Percentiles rank a stretch among this genome's conserved stretches.
Evolutionary conservation across 1,139 yeast species (phyloP).

Genomic region (Taiozyma sp.): DNA sequence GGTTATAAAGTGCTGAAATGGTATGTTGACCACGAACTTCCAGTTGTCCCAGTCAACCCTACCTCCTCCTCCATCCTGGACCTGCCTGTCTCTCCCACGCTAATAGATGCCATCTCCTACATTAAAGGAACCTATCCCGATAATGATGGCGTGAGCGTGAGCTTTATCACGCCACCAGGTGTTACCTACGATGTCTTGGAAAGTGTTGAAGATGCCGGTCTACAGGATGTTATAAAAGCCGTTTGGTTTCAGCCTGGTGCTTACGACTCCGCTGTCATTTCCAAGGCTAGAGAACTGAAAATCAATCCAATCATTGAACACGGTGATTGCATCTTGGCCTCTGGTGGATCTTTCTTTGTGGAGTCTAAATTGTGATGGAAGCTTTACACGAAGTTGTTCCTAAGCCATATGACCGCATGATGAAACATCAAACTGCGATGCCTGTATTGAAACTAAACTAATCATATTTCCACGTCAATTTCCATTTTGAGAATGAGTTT

Average conservation of each 20-base stretch:
- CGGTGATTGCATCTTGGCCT: conserved; percentile 6
- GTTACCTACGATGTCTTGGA: conserved; percentile 46
- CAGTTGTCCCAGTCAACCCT: conserved; percentile 67
- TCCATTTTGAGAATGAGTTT: no score
- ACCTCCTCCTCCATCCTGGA: conserved; percentile 42
- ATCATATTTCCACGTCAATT: no score
- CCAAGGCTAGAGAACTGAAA: conserved; percentile 3
- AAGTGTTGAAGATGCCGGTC: conserved; percentile 28
- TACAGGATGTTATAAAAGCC: conserved; percentile 36
- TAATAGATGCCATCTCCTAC: conserved; percentile 23
- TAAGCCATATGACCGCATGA: no score
- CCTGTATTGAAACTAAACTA: no score
- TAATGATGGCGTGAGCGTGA: conserved; percentile 43
- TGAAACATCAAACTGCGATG: no score
- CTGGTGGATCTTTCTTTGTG: conserved; percentile 28
- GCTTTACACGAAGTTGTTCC: background rate
- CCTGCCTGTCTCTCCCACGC: conserved; percentile 33
- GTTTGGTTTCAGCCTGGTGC: conserved; percentile 87
- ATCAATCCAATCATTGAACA: conserved; percentile 7
- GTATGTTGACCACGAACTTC: conserved; percentile 54
- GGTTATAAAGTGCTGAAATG: conserved; percentile 68
- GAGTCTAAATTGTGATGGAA: conserved; percentile 16
- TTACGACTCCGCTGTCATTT: conserved; percentile 34
- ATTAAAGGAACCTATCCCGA: conserved; percentile 6
- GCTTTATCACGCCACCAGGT: conserved; percentile 71